These are phyloP conservation scores for Pseudogymnoascus sp. DNA, from an alignment of 2,329 filamentous ascomycete genomes.

Conservation along the genomic window DNA sequence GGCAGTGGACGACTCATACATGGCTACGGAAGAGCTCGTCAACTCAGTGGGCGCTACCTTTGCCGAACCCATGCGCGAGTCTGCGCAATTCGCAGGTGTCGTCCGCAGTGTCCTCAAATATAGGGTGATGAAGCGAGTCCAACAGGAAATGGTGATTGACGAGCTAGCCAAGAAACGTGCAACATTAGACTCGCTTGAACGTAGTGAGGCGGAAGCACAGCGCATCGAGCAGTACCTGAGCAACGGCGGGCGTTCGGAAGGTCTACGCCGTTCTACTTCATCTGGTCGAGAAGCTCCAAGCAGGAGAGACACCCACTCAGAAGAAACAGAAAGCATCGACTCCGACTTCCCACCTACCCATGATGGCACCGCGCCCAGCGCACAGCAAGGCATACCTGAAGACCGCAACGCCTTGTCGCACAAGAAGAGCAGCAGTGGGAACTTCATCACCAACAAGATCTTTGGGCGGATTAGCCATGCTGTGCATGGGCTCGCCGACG, in stretches of 20 bases:
- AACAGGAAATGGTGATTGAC: constrained; percentile 94
- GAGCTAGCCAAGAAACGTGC: constrained; percentile 80
- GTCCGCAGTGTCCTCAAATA: constrained; percentile 85
- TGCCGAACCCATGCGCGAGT: constrained; percentile 95
- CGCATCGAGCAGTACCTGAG: constrained; percentile 90
- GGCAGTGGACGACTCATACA: constrained; percentile 90
- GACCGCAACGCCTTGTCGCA: constrained; percentile 43
- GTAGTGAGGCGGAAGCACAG: constrained; percentile 84
- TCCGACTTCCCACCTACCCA: constrained; percentile 92
- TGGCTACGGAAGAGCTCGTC: constrained; percentile 87
- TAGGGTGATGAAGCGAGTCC: constrained; percentile 83
- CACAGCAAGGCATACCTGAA: constrained; percentile 59
- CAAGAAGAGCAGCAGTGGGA: constrained; percentile 75
- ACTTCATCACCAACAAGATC: constrained; percentile 85
- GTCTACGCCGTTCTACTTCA: constrained; percentile 60
- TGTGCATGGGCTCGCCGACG: constrained; percentile 90
- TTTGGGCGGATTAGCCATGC: constrained; percentile 94
- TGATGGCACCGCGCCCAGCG: constrained; percentile 65
- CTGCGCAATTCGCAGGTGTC: constrained; percentile 91
- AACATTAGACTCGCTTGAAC: constrained; percentile 80
- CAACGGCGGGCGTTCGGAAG: constrained; percentile 52
- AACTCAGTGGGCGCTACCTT: constrained; percentile 85
- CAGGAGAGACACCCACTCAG: constrained; percentile 36
- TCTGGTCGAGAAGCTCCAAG: constrained; percentile 42
- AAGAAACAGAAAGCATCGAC: constrained; percentile 85